A percentile compares a stretch with the other conserved stretches of the same genome.
phyloP scores from a whole-genome alignment of 106 monocot species.

The Dactylorhiza incarnata region DNA sequence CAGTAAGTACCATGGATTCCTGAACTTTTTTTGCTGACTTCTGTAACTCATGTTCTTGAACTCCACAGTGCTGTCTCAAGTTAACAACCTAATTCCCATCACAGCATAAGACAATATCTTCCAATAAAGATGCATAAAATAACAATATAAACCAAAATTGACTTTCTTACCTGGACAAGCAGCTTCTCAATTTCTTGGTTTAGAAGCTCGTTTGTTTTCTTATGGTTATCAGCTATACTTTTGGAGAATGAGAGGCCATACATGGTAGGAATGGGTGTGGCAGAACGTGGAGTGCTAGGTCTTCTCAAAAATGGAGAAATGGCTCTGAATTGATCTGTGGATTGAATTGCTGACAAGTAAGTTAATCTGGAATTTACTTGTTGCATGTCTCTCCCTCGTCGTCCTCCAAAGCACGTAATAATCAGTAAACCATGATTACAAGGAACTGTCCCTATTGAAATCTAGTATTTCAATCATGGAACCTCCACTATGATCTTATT shows the following conservation, averaged over 20 bases:
- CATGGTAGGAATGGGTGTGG: conserved; percentile 46
- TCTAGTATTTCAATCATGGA: background rate
- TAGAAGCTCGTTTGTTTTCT: conserved; percentile 74
- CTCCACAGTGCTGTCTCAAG: conserved; percentile 36
- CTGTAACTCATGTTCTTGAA: conserved; percentile 55
- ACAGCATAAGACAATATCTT: background rate
- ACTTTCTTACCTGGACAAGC: conserved; percentile 50
- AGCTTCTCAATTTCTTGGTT: conserved; percentile 78
- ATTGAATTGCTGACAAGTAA: conserved; percentile 28
- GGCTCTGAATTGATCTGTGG: conserved; percentile 45
- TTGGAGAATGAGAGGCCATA: conserved; percentile 59
- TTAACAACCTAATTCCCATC: conserved; percentile 32
- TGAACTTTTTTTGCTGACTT: conserved; percentile 45
- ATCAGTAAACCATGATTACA: background rate
- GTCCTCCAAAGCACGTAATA: no score
- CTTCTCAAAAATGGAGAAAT: conserved; percentile 80
- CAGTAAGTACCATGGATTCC: conserved; percentile 42
- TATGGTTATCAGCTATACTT: conserved; percentile 55
- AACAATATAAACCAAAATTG: background rate
- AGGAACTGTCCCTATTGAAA: background rate
- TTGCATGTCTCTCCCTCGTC: no score
- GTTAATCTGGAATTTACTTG: conserved; percentile 25
- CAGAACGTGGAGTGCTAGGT: conserved; percentile 56
- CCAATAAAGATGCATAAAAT: background rate
- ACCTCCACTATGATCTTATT: background rate